Conservation (phyloP, 2,329 filamentous ascomycete genomes). For the Fusarium sp. region DNA sequence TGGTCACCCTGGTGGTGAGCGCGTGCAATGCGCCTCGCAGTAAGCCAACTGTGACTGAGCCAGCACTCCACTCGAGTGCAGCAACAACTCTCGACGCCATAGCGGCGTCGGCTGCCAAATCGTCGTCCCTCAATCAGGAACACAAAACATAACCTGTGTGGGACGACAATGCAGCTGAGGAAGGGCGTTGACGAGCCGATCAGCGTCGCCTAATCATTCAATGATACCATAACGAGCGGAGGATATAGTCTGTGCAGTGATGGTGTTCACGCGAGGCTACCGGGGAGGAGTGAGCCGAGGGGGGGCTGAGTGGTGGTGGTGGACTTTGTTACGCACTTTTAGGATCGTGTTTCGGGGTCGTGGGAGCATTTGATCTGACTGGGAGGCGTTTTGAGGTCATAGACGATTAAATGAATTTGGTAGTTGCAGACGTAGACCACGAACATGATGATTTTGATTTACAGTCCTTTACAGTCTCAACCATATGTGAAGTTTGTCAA, state of each 20-base stretch:
- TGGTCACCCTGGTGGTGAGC: conserved; percentile 78
- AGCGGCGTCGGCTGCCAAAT: conserved; percentile 26
- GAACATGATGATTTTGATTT: conserved; percentile 45
- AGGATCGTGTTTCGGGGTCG: conserved; percentile 35
- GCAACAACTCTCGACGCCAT: conserved; percentile 28
- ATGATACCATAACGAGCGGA: conserved; percentile 43
- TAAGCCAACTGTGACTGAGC: conserved; percentile 58
- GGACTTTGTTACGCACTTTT: conserved; percentile 28
- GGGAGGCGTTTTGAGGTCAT: conserved; percentile 52
- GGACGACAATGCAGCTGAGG: conserved; percentile 22
- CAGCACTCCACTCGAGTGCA: conserved; percentile 12
- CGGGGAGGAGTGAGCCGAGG: conserved; percentile 4
- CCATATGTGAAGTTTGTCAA: neutral
- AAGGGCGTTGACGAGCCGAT: conserved; percentile 30
- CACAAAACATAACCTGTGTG: conserved; percentile 7
- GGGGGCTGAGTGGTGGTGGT: conserved; percentile 20
- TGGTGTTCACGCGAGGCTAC: conserved; percentile 14
- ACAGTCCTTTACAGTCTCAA: neutral
- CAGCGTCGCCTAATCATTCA: conserved; percentile 40
- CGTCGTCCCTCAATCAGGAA: conserved; percentile 5
- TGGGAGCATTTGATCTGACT: conserved; percentile 48
- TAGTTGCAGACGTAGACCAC: conserved; percentile 47
- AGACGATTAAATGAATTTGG: conserved; percentile 53
- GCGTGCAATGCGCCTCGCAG: conserved; percentile 89
- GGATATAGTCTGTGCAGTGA: conserved; percentile 18